Conservation (phyloP, 1,284 basidiomycete genomes). For the Porogramme epimiltina region DNA sequence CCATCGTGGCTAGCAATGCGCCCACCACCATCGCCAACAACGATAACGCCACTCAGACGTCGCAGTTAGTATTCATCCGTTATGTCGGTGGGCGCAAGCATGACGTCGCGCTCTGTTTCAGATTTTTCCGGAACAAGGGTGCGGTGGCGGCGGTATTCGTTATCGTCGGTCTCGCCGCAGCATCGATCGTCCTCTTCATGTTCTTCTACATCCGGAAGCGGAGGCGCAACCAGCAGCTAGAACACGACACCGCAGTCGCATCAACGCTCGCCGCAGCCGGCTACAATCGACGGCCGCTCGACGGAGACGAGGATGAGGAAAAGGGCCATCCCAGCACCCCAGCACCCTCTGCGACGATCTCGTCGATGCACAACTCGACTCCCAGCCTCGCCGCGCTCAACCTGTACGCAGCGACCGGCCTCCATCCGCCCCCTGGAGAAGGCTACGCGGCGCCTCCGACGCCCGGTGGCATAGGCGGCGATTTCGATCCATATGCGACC, state of each 20-base stretch:
- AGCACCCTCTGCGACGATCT: slow-evolving; percentile 13
- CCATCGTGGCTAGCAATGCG: slow-evolving; percentile 60
- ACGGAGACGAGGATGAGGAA: slow-evolving; percentile 53
- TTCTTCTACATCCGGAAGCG: slow-evolving; percentile 70
- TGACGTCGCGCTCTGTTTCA: slow-evolving; percentile 27
- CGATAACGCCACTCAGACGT: slow-evolving; percentile 31
- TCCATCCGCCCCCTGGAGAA: slow-evolving; percentile 34
- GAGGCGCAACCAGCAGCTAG: slow-evolving; percentile 55
- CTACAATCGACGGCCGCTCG: slow-evolving; percentile 62
- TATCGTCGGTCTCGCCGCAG: slow-evolving; percentile 70
- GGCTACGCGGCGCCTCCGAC: slow-evolving; percentile 18
- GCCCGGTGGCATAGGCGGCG: slow-evolving; percentile 18
- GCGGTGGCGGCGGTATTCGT: slow-evolving; percentile 79
- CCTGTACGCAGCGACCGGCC: slow-evolving; percentile 16
- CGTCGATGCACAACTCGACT: slow-evolving; percentile 20
- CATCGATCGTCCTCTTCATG: slow-evolving; percentile 69
- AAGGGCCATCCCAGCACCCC: slow-evolving; percentile 30
- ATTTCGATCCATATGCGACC: slow-evolving; percentile 60
- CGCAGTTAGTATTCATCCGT: slow-evolving; percentile 45
- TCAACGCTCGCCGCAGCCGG: slow-evolving; percentile 71
- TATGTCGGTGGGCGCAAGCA: neutral
- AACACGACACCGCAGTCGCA: slow-evolving; percentile 67
- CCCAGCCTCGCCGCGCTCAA: slow-evolving; percentile 9
- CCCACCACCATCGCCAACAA: slow-evolving; percentile 62
- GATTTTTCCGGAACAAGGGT: slow-evolving; percentile 75